phyloP scores from a whole-genome alignment of 768 basidiomycete species.

The Mrakia hoshinonis region DNA sequence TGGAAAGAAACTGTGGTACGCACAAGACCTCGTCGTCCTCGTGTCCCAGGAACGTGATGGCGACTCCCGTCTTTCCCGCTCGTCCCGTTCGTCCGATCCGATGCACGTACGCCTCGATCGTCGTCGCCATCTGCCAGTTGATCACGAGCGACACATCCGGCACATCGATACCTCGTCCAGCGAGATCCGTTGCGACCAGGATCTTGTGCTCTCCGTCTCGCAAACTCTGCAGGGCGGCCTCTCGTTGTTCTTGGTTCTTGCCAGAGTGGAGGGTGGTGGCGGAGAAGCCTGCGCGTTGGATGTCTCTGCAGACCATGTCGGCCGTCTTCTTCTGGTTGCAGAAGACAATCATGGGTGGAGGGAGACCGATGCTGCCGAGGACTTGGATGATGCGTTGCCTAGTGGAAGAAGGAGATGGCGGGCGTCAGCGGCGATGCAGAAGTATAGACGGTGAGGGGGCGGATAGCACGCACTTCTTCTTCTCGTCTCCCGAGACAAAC shows the following conservation, averaged over 20 bases:
- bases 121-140: constrained; percentile 95
- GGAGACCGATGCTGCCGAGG: constrained; percentile 71
- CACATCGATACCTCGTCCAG: constrained; percentile 97
- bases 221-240: constrained; percentile 76
- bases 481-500: constrained; percentile 84
- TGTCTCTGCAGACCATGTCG: constrained; percentile 92
- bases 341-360: constrained; percentile 93
- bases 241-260: constrained; percentile 95
- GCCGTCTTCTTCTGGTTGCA: constrained; percentile 99
- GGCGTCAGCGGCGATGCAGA: background rate
- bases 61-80: constrained; percentile 85
- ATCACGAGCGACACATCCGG: constrained; percentile 91
- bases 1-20: constrained; percentile 37
- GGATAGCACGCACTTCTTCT: constrained; percentile 68
- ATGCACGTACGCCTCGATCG: constrained; percentile 95
- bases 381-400: constrained; percentile 84
- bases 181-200: constrained; percentile 87
- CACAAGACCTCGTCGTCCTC: constrained; percentile 91
- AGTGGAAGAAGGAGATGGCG: background rate
- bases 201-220: constrained; percentile 78
- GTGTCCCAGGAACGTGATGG: constrained; percentile 93
- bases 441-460: background rate
- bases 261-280: constrained; percentile 90
- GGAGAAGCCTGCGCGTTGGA: constrained; percentile 84
- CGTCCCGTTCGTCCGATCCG: constrained; percentile 97